These are phyloP conservation scores for Thielaviopsis punctulata DNA, from an alignment of 2,329 filamentous ascomycete species.

Conservation along the genomic window DNA sequence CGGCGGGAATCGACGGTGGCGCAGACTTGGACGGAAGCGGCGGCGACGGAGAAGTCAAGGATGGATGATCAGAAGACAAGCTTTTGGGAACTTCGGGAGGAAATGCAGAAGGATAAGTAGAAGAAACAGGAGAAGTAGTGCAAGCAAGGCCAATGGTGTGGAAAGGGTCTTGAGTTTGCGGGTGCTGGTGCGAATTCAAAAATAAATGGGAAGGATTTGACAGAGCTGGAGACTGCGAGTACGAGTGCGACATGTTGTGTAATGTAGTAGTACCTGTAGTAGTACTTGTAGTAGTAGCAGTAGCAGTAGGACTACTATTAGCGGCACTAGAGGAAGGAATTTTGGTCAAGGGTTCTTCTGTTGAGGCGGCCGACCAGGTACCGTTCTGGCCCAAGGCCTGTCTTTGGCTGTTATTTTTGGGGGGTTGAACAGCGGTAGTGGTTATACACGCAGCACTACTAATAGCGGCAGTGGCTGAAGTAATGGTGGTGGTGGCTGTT, in stretches of 20 bases:
- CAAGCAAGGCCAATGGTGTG: constrained; percentile 5
- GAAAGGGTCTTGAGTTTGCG: neutral
- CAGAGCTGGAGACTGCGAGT: neutral
- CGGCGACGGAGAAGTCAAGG: neutral
- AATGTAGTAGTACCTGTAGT: neutral
- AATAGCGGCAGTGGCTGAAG: neutral
- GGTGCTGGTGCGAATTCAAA: neutral
- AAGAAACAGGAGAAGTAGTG: neutral
- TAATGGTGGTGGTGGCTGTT: constrained; percentile 1
- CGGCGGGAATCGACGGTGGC: constrained; percentile 1
- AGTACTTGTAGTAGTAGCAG: neutral
- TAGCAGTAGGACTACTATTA: neutral
- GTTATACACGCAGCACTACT: neutral
- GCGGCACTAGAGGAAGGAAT: too few relatives aligned
- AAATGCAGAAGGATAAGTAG: neutral
- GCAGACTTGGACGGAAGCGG: constrained; percentile 3
- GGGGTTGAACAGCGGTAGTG: neutral
- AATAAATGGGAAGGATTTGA: neutral
- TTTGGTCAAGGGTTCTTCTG: neutral
- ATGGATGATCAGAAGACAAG: neutral
- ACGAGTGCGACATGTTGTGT: neutral
- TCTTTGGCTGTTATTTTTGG: neutral
- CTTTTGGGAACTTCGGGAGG: neutral
- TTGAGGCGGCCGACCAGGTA: neutral
- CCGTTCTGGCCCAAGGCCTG: neutral